Evolutionary conservation across 352 stramenopile species (phyloP), one percentile per base, ranked within the genome.

Genomic region (Globisporangium yorkense): DNA sequence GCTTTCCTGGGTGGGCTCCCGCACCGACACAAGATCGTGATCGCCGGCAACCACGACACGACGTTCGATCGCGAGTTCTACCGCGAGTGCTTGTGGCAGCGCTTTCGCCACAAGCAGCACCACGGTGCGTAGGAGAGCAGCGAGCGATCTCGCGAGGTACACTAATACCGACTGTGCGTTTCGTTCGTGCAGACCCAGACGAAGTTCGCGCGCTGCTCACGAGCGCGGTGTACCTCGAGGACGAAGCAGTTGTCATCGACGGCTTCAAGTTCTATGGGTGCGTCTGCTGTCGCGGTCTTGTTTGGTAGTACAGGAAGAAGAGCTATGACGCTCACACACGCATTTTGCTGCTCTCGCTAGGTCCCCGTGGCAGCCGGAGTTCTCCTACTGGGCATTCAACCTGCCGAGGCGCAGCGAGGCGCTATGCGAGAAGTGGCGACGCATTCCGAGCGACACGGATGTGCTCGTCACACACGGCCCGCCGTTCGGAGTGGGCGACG

Each of bases 381-480:
- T 92, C 59, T 92, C 78, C 66, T 85, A 87, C 54, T 92, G 83
- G 82, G 82, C 82, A 16, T 92, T 89, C 60, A 87, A 89, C 50
- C 56, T 87, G 27, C 72, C 77, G 8, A 7, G 31, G 12, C 61
- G 77, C n/a, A 80, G 80, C 1, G 64, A 73, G 5, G 49, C 62
- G 31, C 55, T 87, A 10, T 56, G 68, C 0, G 50, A 50, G 5
- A 77, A 77, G 54, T 90, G 81, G 84, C 54, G 60, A 37, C 58
- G 50, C 24, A 84, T 88, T 54, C 84, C 80, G 3, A 61, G 56
- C 7, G 59, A 88, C 48, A 80, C 84, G 5, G 90, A 97, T 57
- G 75, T 97, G 59, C 70, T 97, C 4, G 65, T 97, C 15, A 96
- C 89, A 35, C 90, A 97, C 64, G 77, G 80, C 29, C 90, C 90